Conservation (phyloP, 805 yeast genomes). For the Suhomyces vadensis region DNA sequence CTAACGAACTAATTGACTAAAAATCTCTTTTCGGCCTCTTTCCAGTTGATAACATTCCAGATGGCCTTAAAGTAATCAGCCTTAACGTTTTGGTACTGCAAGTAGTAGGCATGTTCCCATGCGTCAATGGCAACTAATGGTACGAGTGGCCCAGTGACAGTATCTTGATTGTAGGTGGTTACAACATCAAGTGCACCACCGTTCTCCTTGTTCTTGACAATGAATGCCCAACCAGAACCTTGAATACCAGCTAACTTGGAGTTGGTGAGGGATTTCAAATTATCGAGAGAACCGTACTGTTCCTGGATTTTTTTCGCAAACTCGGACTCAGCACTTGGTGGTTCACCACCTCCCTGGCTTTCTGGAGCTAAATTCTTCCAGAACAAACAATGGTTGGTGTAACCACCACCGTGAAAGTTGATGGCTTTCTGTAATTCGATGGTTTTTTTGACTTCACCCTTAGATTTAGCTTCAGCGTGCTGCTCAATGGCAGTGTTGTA, state of each 20-base stretch:
- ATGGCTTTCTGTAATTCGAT: constrained; percentile 69
- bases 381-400: constrained; percentile 79
- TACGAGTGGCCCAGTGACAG: constrained; percentile 65
- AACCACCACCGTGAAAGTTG: constrained; percentile 94
- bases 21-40: constrained; percentile 78
- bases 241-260: constrained; percentile 73
- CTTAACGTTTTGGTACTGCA: constrained; percentile 90
- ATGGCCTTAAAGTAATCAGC: constrained; percentile 90
- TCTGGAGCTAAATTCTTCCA: constrained; percentile 86
- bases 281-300: constrained; percentile 75
- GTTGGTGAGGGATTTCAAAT: constrained; percentile 63
- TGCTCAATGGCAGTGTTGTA: constrained; percentile 78
- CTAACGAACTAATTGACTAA: constrained; percentile 9
- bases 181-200: constrained; percentile 73
- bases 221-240: constrained; percentile 96
- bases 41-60: constrained; percentile 95
- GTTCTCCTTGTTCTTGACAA: constrained; percentile 75
- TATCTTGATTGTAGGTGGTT: constrained; percentile 84
- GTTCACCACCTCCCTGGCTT: constrained; percentile 73
- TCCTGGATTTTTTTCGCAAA: constrained; percentile 57
- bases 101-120: constrained; percentile 96
- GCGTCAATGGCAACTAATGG: constrained; percentile 91
- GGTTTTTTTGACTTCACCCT: constrained; percentile 59
- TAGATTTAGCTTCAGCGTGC: constrained; percentile 60
- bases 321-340: constrained; percentile 52